Evolutionary conservation across 2,329 filamentous ascomycete genomes (phyloP).

Genomic region (Metarhizium album): DNA sequence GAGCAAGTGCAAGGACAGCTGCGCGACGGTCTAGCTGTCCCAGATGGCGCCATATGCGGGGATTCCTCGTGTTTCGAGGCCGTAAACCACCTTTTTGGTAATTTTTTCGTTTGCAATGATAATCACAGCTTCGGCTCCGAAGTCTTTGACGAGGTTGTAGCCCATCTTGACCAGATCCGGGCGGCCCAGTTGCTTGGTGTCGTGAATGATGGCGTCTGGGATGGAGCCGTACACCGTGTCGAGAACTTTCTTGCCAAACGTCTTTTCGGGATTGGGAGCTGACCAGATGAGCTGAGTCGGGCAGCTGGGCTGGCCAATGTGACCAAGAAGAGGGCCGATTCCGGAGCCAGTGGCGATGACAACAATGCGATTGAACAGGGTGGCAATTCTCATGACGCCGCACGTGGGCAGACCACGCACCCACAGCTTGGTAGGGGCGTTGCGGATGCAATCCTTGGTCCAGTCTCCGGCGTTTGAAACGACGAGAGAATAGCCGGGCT

Average conservation of each 20-base stretch:
- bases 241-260: conserved; percentile 49
- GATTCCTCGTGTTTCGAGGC: conserved; percentile 53
- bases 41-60: conserved; percentile 65
- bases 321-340: conserved; percentile 57
- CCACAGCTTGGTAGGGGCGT: conserved; percentile 53
- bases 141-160: conserved; percentile 44
- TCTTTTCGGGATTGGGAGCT: conserved; percentile 47
- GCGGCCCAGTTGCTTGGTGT: conserved; percentile 49
- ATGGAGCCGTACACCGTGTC: conserved; percentile 46
- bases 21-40: conserved; percentile 33
- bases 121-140: conserved; percentile 57
- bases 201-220: conserved; percentile 53
- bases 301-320: conserved; percentile 38
- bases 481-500: conserved; percentile 51
- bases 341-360: conserved; percentile 64
- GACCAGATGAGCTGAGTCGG: conserved; percentile 58
- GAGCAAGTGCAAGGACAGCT: neutral
- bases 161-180: conserved; percentile 43
- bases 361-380: conserved; percentile 53
- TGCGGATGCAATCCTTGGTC: conserved; percentile 53
- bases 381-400: conserved; percentile 57
- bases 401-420: conserved; percentile 56
- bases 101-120: conserved; percentile 61
- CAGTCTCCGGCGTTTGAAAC: conserved; percentile 68
- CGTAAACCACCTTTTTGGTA: conserved; percentile 58